phyloP scores from a whole-genome alignment of 495 filamentous ascomycete genomes.

The Penicillium crystallinum region DNA sequence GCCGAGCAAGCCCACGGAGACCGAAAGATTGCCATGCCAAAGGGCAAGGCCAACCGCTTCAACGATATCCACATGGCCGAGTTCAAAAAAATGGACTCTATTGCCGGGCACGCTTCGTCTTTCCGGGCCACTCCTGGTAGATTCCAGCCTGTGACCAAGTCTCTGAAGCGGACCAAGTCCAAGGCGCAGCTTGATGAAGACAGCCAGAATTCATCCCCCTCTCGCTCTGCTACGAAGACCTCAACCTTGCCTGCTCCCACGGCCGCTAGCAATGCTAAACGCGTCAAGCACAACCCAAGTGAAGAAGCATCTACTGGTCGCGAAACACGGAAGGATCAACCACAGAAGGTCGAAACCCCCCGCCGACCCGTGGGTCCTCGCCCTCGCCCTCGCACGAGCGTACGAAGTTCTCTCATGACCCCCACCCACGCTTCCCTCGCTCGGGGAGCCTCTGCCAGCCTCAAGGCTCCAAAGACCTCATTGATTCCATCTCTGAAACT shows the following conservation, averaged over 20 bases:
- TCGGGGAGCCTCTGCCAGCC: conserved; percentile 48
- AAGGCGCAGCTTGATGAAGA: conserved; percentile 67
- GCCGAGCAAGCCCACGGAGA: conserved; percentile 36
- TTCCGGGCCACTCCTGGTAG: conserved; percentile 62
- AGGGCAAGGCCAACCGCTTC: conserved; percentile 69
- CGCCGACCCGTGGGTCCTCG: conserved; percentile 38
- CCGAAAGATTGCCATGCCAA: conserved; percentile 72
- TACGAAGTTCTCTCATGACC: conserved; percentile 57
- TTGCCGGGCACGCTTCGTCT: conserved; percentile 74
- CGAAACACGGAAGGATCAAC: conserved; percentile 3
- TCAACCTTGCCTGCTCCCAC: conserved; percentile 21
- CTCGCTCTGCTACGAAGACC: conserved; percentile 37
- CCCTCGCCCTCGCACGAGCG: conserved; percentile 16
- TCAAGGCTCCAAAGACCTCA: conserved; percentile 51
- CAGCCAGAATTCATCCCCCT: conserved; percentile 21
- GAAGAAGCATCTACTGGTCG: conserved; percentile 56
- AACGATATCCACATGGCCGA: conserved; percentile 77
- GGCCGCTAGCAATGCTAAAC: conserved; percentile 47
- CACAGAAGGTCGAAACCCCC: conserved; percentile 36
- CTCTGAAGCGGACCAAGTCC: conserved; percentile 69
- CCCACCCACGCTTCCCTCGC: conserved; percentile 77
- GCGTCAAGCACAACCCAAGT: conserved; percentile 52
- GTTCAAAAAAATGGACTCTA: conserved; percentile 97
- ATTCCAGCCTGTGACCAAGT: conserved; percentile 48
- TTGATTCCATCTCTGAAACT: conserved; percentile 51